Evolutionary conservation across 495 filamentous ascomycete species (phyloP).

Genomic region (Entonaema liquescens): DNA sequence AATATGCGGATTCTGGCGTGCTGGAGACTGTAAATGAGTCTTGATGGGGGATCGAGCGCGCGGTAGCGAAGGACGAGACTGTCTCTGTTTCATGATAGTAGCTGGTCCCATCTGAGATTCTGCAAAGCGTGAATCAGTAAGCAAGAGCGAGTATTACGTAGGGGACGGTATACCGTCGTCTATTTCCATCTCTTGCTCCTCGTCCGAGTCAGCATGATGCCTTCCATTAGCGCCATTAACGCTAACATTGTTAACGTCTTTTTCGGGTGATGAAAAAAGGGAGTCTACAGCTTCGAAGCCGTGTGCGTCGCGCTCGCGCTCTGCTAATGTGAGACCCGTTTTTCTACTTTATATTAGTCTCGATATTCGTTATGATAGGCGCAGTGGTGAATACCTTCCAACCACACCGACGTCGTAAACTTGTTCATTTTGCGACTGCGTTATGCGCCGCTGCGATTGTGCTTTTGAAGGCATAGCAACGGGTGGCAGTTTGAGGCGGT

Average conservation of each 20-base stretch:
- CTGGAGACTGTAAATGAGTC: slow-evolving; percentile 64
- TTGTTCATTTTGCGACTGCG: slow-evolving; percentile 52
- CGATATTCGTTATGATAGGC: not conserved
- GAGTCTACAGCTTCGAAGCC: slow-evolving; percentile 86
- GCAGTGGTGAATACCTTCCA: slow-evolving; percentile 54
- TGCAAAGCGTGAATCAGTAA: slow-evolving; percentile 31
- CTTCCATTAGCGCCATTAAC: slow-evolving; percentile 42
- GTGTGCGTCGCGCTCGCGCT: slow-evolving; percentile 87
- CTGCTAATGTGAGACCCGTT: slow-evolving; percentile 84
- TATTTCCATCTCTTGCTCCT: slow-evolving; percentile 50
- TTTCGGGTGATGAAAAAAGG: slow-evolving; percentile 89
- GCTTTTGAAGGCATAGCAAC: slow-evolving; percentile 42
- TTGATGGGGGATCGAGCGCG: slow-evolving; percentile 63
- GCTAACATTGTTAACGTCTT: slow-evolving; percentile 51
- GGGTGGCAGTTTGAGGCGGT: not conserved
- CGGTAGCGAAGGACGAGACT: slow-evolving; percentile 50
- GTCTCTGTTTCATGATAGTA: slow-evolving; percentile 41
- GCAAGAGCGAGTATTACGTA: not conserved
- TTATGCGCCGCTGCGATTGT: slow-evolving; percentile 48
- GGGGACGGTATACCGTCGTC: slow-evolving; percentile 42
- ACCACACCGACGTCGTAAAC: slow-evolving; percentile 59
- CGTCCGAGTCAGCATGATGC: slow-evolving; percentile 26
- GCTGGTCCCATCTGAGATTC: slow-evolving; percentile 46
- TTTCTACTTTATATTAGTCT: slow-evolving; percentile 54
- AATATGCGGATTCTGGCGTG: slow-evolving; percentile 57